These are phyloP conservation scores for Epichloe uncinata DNA, from an alignment of 2,329 filamentous ascomycete species.

Conservation along the genomic window DNA sequence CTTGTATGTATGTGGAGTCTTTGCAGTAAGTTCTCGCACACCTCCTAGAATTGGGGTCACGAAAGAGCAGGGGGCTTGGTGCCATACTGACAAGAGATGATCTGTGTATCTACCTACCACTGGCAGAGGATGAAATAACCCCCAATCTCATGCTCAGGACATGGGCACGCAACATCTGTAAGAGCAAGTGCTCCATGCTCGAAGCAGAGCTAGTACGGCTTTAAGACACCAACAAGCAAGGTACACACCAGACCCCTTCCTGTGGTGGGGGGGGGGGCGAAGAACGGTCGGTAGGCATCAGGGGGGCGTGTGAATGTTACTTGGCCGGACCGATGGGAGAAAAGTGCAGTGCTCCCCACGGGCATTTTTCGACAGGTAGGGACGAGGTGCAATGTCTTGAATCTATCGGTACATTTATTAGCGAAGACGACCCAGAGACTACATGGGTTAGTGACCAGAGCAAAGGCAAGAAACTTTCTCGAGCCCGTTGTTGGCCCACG, in stretches of 20 bases:
- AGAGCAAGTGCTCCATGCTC: not conserved
- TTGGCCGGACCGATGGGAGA: not conserved
- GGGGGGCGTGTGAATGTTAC: not conserved
- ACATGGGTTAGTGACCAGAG: not conserved
- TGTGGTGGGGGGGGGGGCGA: not conserved
- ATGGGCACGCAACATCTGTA: constrained; percentile 1
- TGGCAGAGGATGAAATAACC: constrained; percentile 6
- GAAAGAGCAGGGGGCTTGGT: constrained; percentile 1
- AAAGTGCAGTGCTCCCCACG: not conserved
- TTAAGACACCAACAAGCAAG: constrained; percentile 1
- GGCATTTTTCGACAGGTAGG: not conserved
- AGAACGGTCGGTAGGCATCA: not conserved
- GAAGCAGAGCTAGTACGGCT: constrained; percentile 4
- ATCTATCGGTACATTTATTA: not conserved
- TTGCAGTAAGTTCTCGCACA: not conserved
- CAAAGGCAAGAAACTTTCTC: not conserved
- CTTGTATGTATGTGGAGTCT: not conserved
- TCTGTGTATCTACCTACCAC: constrained; percentile 5
- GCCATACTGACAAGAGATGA: constrained; percentile 4
- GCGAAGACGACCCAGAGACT: not conserved
- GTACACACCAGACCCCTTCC: not conserved
- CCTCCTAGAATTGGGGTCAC: not conserved
- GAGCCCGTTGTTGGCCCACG: not conserved
- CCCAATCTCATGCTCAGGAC: constrained; percentile 2
- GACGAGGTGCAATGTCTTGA: not conserved